Evolutionary conservation across 2,329 filamentous ascomycete species (phyloP), one percentile per base, ranked within the genome.

Genomic region (Pseudogymnoascus sp.): DNA sequence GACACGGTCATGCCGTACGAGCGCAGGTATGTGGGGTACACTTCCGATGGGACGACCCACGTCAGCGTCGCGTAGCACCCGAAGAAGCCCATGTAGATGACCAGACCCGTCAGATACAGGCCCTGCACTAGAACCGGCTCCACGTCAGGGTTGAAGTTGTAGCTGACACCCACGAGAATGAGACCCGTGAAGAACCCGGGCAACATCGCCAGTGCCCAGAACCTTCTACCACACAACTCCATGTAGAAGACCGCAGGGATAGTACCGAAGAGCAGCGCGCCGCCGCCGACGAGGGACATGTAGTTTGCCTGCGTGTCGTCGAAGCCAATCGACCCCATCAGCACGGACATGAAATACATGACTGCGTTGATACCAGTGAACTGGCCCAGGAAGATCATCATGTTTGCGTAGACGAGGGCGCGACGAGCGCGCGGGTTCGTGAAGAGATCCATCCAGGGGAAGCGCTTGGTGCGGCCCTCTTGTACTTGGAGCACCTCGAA

Each of bases 231-330:
- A 57, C 85, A 89, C 2, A 78, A 81, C 68, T 90, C 87, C 87
- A 90, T 90, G 64, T 82, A 82, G 69, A 88, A 79, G 61, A 87
- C 83, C 0, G 85, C 86, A 0, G 86, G 86, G 35, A 89, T 85
- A 0, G 85, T 86, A 20, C 86, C 86, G 14, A 90, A 67, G 0
- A 90, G 78, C 0, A 90, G 78, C 0, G 86, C 75, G 3, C 84
- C 86, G 25, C 87, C 86, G 2, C 87, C 87, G 12, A 90, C 86
- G 0, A 89, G 79, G 0, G 86, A 89, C 87, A 90, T 90, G 77
- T 89, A 90, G 62, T 85, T 88, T 14, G 84, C 74, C 58, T 85
- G 72, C 62, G 82, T 78, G 6, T 80, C 73, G 67, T 85, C 72
- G 72, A 90, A 90, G 11, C 86, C 86, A 43, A 90, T 84, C 67